Percentiles rank a stretch among this genome's conserved stretches.
Evolutionary conservation across 441 rosid species (phyloP).

Genomic region (Populus hybrid): DNA sequence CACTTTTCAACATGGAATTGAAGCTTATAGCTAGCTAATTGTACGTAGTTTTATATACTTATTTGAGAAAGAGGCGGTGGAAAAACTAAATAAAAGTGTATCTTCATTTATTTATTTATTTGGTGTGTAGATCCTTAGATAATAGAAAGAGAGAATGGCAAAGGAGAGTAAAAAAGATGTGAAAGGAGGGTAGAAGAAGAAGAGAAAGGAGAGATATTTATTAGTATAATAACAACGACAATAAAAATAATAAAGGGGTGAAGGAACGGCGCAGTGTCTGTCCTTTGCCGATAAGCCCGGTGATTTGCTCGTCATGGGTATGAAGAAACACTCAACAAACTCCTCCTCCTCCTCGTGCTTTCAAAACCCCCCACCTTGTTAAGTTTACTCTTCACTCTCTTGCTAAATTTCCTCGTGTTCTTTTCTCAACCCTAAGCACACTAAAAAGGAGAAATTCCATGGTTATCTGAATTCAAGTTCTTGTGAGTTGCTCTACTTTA

Average conservation of each 20-base stretch:
- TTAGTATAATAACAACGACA: background rate
- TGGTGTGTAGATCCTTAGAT: background rate
- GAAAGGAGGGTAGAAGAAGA: background rate
- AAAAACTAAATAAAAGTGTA: background rate
- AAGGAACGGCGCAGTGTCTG: slow-evolving; percentile 46
- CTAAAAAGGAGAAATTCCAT: background rate
- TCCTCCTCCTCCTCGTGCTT: background rate
- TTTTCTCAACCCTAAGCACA: background rate
- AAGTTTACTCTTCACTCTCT: background rate
- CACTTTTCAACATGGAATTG: background rate
- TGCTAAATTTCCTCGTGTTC: background rate
- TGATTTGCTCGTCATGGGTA: slow-evolving; percentile 44
- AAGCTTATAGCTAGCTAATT: background rate
- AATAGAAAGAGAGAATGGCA: background rate
- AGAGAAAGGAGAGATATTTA: background rate
- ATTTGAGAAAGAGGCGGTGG: background rate
- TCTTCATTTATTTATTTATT: background rate
- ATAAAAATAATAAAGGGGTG: background rate
- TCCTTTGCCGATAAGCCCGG: slow-evolving; percentile 56
- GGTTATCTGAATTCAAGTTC: slow-evolving; percentile 2
- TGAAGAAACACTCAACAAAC: slow-evolving; percentile 3
- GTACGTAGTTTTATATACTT: no score
- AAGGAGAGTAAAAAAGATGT: background rate
- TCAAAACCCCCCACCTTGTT: background rate
- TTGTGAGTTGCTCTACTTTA: background rate